Conservation (phyloP, 2,329 filamentous ascomycete species). For the Graphiopsis chlorocephala region DNA sequence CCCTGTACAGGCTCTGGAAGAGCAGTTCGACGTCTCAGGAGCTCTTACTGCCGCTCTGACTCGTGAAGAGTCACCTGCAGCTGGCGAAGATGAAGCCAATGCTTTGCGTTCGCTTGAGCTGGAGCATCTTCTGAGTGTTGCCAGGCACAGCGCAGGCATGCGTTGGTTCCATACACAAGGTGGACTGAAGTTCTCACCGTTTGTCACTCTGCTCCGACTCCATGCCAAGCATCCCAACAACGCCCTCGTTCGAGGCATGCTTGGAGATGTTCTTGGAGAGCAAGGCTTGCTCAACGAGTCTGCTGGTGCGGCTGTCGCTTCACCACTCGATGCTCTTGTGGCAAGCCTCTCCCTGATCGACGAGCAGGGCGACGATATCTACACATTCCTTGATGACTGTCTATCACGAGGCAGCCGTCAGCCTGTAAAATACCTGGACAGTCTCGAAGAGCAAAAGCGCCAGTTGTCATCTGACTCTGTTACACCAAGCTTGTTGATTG, state of each 20-base stretch:
- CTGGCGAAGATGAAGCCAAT: slow-evolving; percentile 37
- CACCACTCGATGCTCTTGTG: slow-evolving; percentile 44
- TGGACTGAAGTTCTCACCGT: slow-evolving; percentile 64
- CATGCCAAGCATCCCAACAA: slow-evolving; percentile 40
- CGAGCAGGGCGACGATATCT: slow-evolving; percentile 44
- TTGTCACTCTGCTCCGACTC: slow-evolving; percentile 66
- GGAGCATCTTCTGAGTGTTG: slow-evolving; percentile 77
- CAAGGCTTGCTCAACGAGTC: slow-evolving; percentile 60
- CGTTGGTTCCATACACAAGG: slow-evolving; percentile 80
- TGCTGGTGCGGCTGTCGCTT: slow-evolving; percentile 27
- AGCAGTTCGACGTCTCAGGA: slow-evolving; percentile 84
- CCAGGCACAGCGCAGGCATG: slow-evolving; percentile 77
- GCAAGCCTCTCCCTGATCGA: slow-evolving; percentile 40
- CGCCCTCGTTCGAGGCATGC: slow-evolving; percentile 38
- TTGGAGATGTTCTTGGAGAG: slow-evolving; percentile 56
- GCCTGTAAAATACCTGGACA: slow-evolving; percentile 80
- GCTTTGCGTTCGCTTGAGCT: slow-evolving; percentile 69
- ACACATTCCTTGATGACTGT: slow-evolving; percentile 79
- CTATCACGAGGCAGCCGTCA: slow-evolving; percentile 70
- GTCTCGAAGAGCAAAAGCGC: slow-evolving; percentile 48
- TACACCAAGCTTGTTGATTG: slow-evolving; percentile 61
- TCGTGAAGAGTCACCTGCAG: slow-evolving; percentile 32
- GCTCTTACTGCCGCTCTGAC: slow-evolving; percentile 68
- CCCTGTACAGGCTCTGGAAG: slow-evolving; percentile 74
- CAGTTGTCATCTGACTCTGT: not conserved